Percentiles rank a stretch among this genome's conserved stretches.
Evolutionary conservation across 73 alveolate species (phyloP).

Genomic region (Paraurostyla sp.): DNA sequence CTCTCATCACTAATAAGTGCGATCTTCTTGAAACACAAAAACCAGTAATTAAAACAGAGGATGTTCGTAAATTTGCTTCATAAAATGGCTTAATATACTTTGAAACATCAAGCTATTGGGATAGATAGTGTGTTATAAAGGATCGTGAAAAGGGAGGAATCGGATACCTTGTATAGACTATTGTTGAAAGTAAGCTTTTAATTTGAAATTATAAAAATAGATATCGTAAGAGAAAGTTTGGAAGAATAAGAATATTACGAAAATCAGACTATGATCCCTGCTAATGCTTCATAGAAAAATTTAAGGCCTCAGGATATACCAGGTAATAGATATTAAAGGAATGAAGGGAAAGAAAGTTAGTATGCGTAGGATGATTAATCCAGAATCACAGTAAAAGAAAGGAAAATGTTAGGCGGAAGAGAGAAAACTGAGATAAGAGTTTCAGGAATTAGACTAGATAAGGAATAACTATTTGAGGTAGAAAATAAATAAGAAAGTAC

Average conservation of each 20-base stretch:
- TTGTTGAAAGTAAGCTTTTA: slow-evolving; percentile 15
- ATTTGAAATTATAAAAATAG: not conserved
- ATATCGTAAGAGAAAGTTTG: slow-evolving; percentile 13
- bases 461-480: slow-evolving; percentile 4
- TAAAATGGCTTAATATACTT: slow-evolving; percentile 25
- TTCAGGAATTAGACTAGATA: slow-evolving; percentile 36
- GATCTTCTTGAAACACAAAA: not conserved
- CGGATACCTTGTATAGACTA: not conserved
- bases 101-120: slow-evolving; percentile 52
- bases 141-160: slow-evolving; percentile 26
- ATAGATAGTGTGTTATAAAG: not conserved
- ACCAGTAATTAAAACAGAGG: not conserved
- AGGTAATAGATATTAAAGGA: not conserved
- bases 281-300: slow-evolving; percentile 7
- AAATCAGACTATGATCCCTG: not conserved
- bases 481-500: slow-evolving; percentile 23
- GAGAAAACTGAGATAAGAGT: slow-evolving; percentile 46
- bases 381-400: not conserved
- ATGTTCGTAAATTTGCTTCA: not conserved
- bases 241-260: not conserved
- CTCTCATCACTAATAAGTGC: slow-evolving; percentile 21
- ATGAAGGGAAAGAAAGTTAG: not conserved
- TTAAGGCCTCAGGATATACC: not conserved
- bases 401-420: slow-evolving; percentile 34
- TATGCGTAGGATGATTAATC: not conserved